These are phyloP conservation scores for Candida krabiensis DNA, from an alignment of 805 yeast species.

Conservation along the genomic window DNA sequence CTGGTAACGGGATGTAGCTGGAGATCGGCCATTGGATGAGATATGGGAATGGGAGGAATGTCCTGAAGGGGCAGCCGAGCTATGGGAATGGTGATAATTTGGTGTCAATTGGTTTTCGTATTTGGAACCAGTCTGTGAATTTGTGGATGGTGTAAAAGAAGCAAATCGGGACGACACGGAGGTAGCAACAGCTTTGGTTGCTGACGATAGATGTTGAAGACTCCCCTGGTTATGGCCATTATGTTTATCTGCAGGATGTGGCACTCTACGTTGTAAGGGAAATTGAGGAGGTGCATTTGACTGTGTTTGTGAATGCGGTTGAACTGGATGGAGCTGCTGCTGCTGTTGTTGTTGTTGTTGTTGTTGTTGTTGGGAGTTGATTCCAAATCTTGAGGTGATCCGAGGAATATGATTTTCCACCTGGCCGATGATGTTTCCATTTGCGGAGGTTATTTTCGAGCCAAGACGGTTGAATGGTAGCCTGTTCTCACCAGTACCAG, in stretches of 20 bases:
- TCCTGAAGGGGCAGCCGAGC: constrained; percentile 3
- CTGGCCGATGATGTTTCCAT: constrained; percentile 14
- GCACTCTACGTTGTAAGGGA: constrained; percentile 10
- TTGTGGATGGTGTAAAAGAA: not conserved
- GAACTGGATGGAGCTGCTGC: not conserved
- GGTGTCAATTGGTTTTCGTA: constrained; percentile 6
- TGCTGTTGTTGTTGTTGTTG: constrained; percentile 5
- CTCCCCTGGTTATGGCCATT: constrained; percentile 2
- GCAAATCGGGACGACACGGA: constrained; percentile 17
- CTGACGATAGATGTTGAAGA: not conserved
- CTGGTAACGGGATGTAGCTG: too few species aligned
- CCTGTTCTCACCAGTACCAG: not conserved
- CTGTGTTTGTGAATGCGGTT: not conserved
- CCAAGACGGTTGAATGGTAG: constrained; percentile 13
- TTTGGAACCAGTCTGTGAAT: not conserved
- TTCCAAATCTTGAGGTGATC: constrained; percentile 15
- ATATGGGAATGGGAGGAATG: not conserved
- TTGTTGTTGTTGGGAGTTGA: constrained; percentile 1
- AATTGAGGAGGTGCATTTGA: constrained; percentile 10
- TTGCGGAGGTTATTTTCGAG: constrained; percentile 10
- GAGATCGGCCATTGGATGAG: too few species aligned
- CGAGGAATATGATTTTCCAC: constrained; percentile 14
- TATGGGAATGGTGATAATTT: too few species aligned
- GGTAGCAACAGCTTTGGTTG: constrained; percentile 9
- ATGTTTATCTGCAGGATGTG: constrained; percentile 2